Evolutionary conservation across 371 early-diverging fungal species (phyloP), one percentile per base, ranked within the genome.

Genomic region (Rhizopus arrhizus): DNA sequence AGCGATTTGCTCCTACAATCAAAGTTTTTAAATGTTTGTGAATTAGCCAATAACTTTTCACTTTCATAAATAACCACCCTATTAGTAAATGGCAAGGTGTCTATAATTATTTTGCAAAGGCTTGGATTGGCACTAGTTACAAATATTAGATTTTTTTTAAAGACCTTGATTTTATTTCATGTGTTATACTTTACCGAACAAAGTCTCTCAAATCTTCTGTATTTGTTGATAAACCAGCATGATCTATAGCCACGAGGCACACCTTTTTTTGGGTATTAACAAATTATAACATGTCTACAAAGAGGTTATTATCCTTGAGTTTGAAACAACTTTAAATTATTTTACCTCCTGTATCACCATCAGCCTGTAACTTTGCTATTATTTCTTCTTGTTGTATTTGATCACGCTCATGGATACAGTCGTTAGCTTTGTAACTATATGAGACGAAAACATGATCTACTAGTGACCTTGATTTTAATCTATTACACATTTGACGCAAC

Each of bases 201-300:
- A 51, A 51, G 15, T 33, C 46, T 32, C 53, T 43, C 53, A 61
- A 61, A 47, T 61, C 61, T 46, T 61, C 53, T 34, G 45, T 46
- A 53, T 55, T 55, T n/a, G 61, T 61, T 54, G 61, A 55, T 49
- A 61, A 61, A 45, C 61, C 61, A 41, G 61, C 61, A 33, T 61
- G 53, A 28, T 55, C 61, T 45, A 61, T 22, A 10, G 33, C 56
- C n/a, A 56, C 53, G 34, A 62, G 52, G 29, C 57, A 53, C 35
- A 62, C 34, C 50, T 52, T 62, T 16, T 47, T 42, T 4, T 55
- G 49, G 47, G 55, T 56, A 12, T 55, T 57, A 29, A 62, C 55
- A 47, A 46, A 55, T 34, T 4, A 28, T 46, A 61, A 28, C 57
- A 57, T 56, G 38, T 62, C 63, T 62, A 57, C 15, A 5, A 1